These are phyloP conservation scores for Chrysoporthe austroafricana DNA, from an alignment of 2,329 filamentous ascomycete species.

Conservation along the genomic window DNA sequence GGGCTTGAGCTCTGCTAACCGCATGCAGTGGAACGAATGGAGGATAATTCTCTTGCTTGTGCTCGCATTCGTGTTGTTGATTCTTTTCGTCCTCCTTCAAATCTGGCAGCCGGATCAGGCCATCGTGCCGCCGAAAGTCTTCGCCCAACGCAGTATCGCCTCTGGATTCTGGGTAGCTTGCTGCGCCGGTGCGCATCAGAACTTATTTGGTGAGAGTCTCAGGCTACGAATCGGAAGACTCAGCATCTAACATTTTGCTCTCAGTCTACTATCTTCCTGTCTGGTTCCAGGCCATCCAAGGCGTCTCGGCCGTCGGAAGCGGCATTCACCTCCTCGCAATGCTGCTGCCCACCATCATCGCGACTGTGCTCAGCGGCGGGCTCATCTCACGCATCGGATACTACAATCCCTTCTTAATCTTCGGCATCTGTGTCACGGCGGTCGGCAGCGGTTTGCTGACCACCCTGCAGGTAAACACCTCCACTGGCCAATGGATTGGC, in stretches of 20 bases:
- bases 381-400: constrained; percentile 38
- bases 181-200: constrained; percentile 35
- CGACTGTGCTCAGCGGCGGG: constrained; percentile 32
- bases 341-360: constrained; percentile 34
- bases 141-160: constrained; percentile 48
- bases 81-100: constrained; percentile 40
- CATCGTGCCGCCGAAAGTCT: constrained; percentile 51
- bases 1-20: neutral
- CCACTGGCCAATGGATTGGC: constrained; percentile 41
- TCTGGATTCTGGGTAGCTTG: constrained; percentile 41
- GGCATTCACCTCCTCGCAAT: constrained; percentile 38
- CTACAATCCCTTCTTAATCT: constrained; percentile 40
- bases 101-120: constrained; percentile 47
- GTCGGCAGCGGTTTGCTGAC: constrained; percentile 42
- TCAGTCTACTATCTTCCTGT: constrained; percentile 36
- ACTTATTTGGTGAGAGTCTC: constrained; percentile 1
- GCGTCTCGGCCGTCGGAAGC: constrained; percentile 35
- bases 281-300: constrained; percentile 39
- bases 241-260: neutral
- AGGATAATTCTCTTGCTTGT: constrained; percentile 38
- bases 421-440: constrained; percentile 33
- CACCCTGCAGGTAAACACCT: constrained; percentile 38
- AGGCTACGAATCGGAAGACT: too few relatives aligned
- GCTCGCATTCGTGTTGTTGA: constrained; percentile 35
- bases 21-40: constrained; percentile 33